phyloP scores from a whole-genome alignment of 2,329 filamentous ascomycete species.

The Neonectria ditissima region DNA sequence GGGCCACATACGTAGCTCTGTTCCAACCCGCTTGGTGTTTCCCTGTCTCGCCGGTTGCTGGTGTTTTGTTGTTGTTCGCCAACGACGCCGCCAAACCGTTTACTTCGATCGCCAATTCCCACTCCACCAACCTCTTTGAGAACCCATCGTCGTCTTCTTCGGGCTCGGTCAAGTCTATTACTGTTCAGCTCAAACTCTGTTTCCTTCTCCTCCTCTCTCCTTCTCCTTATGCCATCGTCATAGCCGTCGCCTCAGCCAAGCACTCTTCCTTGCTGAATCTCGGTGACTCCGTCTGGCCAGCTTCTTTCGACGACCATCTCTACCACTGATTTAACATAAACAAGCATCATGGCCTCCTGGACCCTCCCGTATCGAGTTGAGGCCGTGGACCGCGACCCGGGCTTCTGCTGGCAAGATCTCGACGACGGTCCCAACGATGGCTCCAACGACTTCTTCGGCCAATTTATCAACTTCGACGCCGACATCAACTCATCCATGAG shows the following conservation, averaged over 20 bases:
- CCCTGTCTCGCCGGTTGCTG: slow-evolving; percentile 42
- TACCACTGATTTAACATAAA: slow-evolving; percentile 17
- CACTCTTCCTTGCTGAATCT: slow-evolving; percentile 34
- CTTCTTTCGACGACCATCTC: slow-evolving; percentile 21
- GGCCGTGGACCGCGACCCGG: slow-evolving; percentile 50
- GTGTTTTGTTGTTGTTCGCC: slow-evolving; percentile 34
- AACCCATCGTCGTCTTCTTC: slow-evolving; percentile 37
- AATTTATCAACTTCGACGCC: slow-evolving; percentile 53
- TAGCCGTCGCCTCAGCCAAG: slow-evolving; percentile 33
- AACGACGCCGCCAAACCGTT: slow-evolving; percentile 25
- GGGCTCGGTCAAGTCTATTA: slow-evolving; percentile 35
- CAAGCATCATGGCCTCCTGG: slow-evolving; percentile 52
- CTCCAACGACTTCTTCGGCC: slow-evolving; percentile 51
- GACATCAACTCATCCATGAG: slow-evolving; percentile 40
- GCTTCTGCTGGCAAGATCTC: slow-evolving; percentile 51
- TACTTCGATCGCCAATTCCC: slow-evolving; percentile 38
- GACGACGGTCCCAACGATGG: slow-evolving; percentile 47
- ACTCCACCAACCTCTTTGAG: slow-evolving; percentile 36
- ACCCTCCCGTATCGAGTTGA: slow-evolving; percentile 51
- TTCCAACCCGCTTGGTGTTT: slow-evolving; percentile 22
- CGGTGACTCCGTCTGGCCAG: slow-evolving; percentile 34
- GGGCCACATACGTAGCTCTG: slow-evolving; percentile 38
- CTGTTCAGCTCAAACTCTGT: slow-evolving; percentile 43
- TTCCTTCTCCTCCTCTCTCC: slow-evolving; percentile 29
- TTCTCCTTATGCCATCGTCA: slow-evolving; percentile 36